A percentile compares a stretch with the other conserved stretches of the same genome.
Conservation (phyloP, 331 rosid species). For the Malus hybrid region DNA sequence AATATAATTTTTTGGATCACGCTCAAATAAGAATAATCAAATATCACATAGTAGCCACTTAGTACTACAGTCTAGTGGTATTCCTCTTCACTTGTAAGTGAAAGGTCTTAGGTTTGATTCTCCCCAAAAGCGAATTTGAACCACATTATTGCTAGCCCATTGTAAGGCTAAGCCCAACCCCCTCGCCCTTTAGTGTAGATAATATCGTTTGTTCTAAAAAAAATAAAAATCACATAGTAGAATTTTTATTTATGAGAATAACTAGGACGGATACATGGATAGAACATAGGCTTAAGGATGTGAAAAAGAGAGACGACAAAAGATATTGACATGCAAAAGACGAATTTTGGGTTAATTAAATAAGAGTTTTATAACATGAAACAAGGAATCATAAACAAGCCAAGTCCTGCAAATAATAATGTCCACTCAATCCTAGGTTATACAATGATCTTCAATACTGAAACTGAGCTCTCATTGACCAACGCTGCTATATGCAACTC, state of each 20-base stretch:
- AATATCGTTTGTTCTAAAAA: too few species aligned
- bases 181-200: too few species aligned
- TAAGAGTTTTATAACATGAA: neutral
- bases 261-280: neutral
- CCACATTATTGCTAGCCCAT: too few species aligned
- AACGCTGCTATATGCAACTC: neutral
- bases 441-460: neutral
- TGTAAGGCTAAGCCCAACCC: too few species aligned
- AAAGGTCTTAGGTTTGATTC: too few species aligned
- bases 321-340: neutral
- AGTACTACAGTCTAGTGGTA: too few species aligned
- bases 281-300: neutral
- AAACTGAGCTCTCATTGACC: neutral
- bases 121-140: too few species aligned
- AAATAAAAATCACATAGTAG: neutral
- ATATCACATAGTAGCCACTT: neutral
- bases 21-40: neutral
- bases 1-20: neutral
- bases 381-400: neutral
- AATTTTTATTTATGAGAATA: neutral
- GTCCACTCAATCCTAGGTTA: neutral
- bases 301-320: neutral
- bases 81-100: too few species aligned
- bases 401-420: neutral
- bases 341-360: neutral